Evolutionary conservation across 2,329 filamentous ascomycete genomes (phyloP).

Genomic region (Neonectria neomacrospora): DNA sequence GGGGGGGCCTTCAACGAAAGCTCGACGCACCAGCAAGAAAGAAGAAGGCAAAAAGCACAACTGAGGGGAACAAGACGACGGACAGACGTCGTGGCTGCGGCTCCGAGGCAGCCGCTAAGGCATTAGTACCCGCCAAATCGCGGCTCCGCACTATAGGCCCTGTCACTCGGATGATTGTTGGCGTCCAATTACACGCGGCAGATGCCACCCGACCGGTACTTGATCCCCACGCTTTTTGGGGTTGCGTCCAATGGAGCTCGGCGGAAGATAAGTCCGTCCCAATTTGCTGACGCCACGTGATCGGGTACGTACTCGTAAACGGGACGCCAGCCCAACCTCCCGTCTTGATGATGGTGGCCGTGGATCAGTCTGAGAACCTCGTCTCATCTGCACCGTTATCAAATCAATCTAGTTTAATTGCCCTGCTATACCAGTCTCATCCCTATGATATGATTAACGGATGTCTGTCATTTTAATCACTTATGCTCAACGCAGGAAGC

Average conservation of each 20-base stretch:
- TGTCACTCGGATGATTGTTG: conserved; percentile 3
- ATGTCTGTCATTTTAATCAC: neutral
- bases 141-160: conserved; percentile 41
- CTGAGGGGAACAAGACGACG: conserved; percentile 31
- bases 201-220: conserved; percentile 14
- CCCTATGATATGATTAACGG: neutral
- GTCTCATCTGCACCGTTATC: neutral
- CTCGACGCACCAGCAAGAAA: neutral
- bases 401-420: neutral
- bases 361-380: neutral
- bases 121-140: conserved; percentile 37
- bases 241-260: conserved; percentile 5
- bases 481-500: neutral
- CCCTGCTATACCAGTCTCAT: neutral
- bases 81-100: conserved; percentile 37
- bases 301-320: neutral
- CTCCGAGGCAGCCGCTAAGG: conserved; percentile 36
- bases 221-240: conserved; percentile 4
- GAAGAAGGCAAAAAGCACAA: conserved; percentile 1
- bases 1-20: neutral
- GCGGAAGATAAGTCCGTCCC: conserved; percentile 14
- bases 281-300: conserved; percentile 8
- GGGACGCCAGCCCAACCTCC: neutral
- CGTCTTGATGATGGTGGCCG: neutral
- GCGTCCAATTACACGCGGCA: conserved; percentile 12